Evolutionary conservation across 2,329 filamentous ascomycete genomes (phyloP).

Genomic region (Fusarium verticillioides): DNA sequence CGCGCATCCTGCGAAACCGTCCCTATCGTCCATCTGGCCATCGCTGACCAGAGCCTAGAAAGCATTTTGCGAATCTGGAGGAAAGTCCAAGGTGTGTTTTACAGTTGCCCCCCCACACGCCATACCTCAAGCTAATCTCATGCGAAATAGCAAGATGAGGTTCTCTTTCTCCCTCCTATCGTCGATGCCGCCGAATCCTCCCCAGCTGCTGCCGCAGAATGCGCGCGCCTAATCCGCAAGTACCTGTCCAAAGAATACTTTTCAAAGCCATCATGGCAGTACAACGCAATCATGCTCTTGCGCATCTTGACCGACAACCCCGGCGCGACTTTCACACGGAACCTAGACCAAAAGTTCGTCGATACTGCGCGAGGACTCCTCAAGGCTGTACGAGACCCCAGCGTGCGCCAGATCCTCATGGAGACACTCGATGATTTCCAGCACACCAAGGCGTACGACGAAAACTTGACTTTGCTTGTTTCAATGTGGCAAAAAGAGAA

Average conservation of each 20-base stretch:
- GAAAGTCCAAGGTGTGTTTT: constrained; percentile 62
- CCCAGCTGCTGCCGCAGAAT: constrained; percentile 83
- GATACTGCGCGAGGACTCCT: constrained; percentile 80
- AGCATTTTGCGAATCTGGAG: constrained; percentile 83
- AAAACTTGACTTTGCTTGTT: constrained; percentile 75
- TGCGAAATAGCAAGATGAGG: constrained; percentile 79
- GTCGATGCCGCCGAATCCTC: constrained; percentile 96
- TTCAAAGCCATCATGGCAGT: constrained; percentile 77
- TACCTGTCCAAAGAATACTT: constrained; percentile 80
- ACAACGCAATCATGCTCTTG: constrained; percentile 95
- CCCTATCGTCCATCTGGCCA: constrained; percentile 13
- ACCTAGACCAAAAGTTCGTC: constrained; percentile 87
- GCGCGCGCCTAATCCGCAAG: constrained; percentile 83
- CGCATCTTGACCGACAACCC: constrained; percentile 94
- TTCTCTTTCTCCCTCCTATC: constrained; percentile 90
- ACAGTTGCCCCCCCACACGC: not conserved
- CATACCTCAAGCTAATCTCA: constrained; percentile 5
- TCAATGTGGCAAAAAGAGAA: constrained; percentile 94
- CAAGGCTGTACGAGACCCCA: constrained; percentile 74
- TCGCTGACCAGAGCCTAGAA: constrained; percentile 61
- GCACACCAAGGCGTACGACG: constrained; percentile 76
- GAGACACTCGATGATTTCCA: constrained; percentile 87
- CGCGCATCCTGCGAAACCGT: constrained; percentile 8
- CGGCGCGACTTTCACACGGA: constrained; percentile 88
- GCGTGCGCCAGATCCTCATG: constrained; percentile 85